Conservation (phyloP, 176 grass and related monocot genomes). For the Coix lacrymajobi region DNA sequence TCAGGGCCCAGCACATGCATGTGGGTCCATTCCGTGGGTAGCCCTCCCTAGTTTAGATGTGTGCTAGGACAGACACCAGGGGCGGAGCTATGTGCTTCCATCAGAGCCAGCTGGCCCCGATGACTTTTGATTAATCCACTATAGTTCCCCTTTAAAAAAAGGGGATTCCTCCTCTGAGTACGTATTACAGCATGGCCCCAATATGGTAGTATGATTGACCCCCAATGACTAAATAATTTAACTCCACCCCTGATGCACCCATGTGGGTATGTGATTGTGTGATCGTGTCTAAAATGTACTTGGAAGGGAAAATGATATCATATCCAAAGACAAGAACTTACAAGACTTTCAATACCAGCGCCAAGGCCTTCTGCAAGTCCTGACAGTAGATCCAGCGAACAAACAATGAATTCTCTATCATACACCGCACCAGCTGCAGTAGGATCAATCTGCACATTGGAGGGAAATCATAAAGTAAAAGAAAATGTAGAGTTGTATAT, state of each 20-base stretch:
- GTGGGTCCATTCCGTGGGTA: not conserved
- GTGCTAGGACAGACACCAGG: not conserved
- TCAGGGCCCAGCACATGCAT: not conserved
- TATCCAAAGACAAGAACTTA: conserved; percentile 38
- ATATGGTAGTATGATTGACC: not conserved
- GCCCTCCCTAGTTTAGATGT: not conserved
- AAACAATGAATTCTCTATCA: conserved; percentile 94
- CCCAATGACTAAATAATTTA: not conserved
- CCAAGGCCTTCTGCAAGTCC: conserved; percentile 86
- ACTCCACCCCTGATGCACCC: not conserved
- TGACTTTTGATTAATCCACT: too few species aligned
- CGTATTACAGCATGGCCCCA: not conserved
- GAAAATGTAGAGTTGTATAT: not conserved
- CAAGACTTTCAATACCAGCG: conserved; percentile 74
- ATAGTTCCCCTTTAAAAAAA: not conserved
- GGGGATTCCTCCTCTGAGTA: not conserved
- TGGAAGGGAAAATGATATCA: not conserved
- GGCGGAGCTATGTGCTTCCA: not conserved
- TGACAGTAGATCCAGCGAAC: conserved; percentile 84
- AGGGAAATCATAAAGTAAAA: conserved; percentile 20
- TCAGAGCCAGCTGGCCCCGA: not conserved
- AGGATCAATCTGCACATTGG: conserved; percentile 74
- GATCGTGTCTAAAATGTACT: not conserved
- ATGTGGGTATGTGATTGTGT: not conserved
- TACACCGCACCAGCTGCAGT: conserved; percentile 61